phyloP scores from a whole-genome alignment of 306 rosid genomes.

The Castanea mollissima region DNA sequence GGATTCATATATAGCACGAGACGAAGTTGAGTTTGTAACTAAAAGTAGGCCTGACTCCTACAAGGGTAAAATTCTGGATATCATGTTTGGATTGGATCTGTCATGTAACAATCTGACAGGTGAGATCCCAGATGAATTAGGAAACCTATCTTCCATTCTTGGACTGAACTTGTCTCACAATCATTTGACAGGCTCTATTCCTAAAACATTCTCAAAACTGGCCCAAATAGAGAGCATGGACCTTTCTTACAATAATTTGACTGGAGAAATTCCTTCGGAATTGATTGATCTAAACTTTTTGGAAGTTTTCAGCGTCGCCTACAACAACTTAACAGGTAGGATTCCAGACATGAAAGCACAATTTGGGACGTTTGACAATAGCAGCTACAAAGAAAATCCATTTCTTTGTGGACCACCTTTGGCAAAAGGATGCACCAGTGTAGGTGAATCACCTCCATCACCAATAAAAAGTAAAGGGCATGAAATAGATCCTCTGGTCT shows the following conservation, averaged over 20 bases:
- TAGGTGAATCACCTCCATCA: not conserved
- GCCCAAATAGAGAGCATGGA: not conserved
- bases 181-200: slow-evolving; percentile 2
- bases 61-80: not conserved
- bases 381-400: slow-evolving; percentile 4
- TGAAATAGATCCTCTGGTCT: not conserved
- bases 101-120: not conserved
- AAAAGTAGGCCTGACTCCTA: not conserved
- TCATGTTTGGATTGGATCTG: slow-evolving; percentile 1
- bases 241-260: not conserved
- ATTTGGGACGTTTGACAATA: not conserved
- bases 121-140: not conserved
- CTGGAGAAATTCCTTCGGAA: too few relatives aligned
- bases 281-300: too few relatives aligned
- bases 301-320: too few relatives aligned
- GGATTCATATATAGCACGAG: not conserved
- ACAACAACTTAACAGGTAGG: too few relatives aligned
- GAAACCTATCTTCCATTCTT: not conserved
- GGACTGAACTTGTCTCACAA: slow-evolving; percentile 10
- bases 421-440: not conserved
- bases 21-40: not conserved
- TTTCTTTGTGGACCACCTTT: not conserved
- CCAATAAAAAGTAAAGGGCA: not conserved
- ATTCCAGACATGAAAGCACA: too few relatives aligned
- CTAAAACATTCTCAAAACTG: not conserved